Base-by-base conservation (phyloP, 140 eudicot genomes). In the Anethum foeniculum region DNA sequence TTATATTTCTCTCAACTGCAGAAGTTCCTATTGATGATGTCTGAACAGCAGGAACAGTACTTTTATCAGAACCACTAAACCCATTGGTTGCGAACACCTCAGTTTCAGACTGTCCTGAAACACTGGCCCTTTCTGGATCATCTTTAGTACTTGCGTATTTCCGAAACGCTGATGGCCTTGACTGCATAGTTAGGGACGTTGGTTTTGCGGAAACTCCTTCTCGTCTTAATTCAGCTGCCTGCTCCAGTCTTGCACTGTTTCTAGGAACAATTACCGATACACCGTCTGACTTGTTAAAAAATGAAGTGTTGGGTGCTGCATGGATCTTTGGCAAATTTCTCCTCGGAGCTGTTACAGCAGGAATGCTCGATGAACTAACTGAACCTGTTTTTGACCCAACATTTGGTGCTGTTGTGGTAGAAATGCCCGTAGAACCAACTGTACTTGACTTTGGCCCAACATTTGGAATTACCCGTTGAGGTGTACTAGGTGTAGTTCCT, bases 201-300 rank as follows among this genome's bases (percentile, higher is more conserved):
- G 84, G 54, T 89, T 91, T 92, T 80, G 89, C 89, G 25, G 93
- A 80, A 77, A 83, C 77, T 65, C 91, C 97, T 80, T 92, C 99
- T 82, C 88, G 88, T 81, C 94, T 92, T 78, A 81, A 69, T 82
- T 95, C 99, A 73, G 89, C 85, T 79, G 88, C 82, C 79, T 86
- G 87, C 79, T 91, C 97, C 41, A 47, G 15, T 76, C 87, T 88
- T 39, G 74, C 67, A 82, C 80, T 91, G 84, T 89, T 87, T 85
- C 99, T 88, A 58, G 97, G 99, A 49, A 95, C 99, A 69, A 95
- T 73, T 74, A 92, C 94, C 48, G 95, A 96, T 46, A 86, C 87
- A 52, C 87, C 91, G 52, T 95, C 99, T 44, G 91, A 67, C 77
- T 89, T 86, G 78, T 77, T 89, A 81, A 90, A 89, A 58, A 79